Evolutionary conservation across 345 rosid species (phyloP), one percentile per base, ranked within the genome.

Genomic region (Gossypium stocksii): DNA sequence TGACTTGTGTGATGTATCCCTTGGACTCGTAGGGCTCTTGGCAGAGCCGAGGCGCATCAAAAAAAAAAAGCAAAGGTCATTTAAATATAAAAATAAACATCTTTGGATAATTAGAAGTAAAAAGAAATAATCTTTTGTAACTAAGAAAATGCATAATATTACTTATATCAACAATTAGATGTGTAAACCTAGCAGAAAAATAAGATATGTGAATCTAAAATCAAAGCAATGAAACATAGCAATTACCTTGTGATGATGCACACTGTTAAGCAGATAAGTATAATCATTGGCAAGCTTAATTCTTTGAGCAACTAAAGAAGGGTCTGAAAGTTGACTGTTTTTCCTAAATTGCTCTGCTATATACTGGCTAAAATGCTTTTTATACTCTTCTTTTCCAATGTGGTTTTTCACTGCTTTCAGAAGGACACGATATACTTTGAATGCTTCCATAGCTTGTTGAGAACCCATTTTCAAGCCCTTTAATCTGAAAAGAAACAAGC

Each of bases 161-260:
- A 13, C 49, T 44, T 22, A 13, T 46, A 19, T 41, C 71, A 13
- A 45, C 54, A 46, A 48, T 15, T 2, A 23, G 29, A 66, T 34
- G 48, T 12, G 3, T 1, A 20, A 66, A 34, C 54, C 14, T 46
- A 2, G 71, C 69, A 17, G 52, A 19, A 19, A 65, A 65, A 43
- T 44, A 43, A 70, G 59, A 49, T 9, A 54, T 3, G 63, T 19
- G 44, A 51, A 56, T 38, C 17, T 41, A 12, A 46, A 52, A 7
- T 11, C 16, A 22, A 19, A 14, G 34, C 5, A 61, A 2, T 41
- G 16, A 64, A 61, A 69, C 76, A 57, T 57, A 73, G 64, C 27
- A 70, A 12, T 12, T 66, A 90, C 97, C 97, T 86, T 89, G 81
- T 93, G 99, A 78, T 90, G 89, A 77, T 93, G 97, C 63, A 95